Base-by-base conservation (phyloP, 2,329 filamentous ascomycete species). In the Lachnum nothofagi region DNA sequence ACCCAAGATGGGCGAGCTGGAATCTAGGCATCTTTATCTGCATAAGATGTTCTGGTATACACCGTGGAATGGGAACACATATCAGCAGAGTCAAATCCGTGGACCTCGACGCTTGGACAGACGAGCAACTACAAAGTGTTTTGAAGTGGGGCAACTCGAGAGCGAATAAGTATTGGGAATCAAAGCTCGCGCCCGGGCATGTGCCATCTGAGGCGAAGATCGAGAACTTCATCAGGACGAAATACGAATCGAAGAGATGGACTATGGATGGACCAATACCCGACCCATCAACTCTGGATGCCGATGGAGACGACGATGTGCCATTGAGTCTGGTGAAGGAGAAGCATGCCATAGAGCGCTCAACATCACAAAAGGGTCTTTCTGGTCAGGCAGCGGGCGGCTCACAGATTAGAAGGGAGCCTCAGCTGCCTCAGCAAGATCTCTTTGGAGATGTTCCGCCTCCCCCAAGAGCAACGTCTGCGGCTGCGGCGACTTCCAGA, bases 91-190 rank as follows among this genome's bases (percentile, higher is more conserved):
- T 98, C 68, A 98, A 98, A 70, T 96, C 91, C 1, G 93, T 98
- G 60, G 93, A 98, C 69, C 82, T 98, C 57, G 93, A 98, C 69
- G 85, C 91, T 22, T 98, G 93, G 93, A 98, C 93, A 55, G 93
- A 98, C 68, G 93, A 98, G 70, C 93, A 98, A 73, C 76, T 97
- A 52, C 85, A 93, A 69, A 96, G 88, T 69, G 85, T 98, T 58
- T 70, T 98, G 56, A 88, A 81, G 74, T 98, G 93, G 94, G 93
- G 93, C 52, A 98, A 98, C 68, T 81, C 86, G 48, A 85, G 91
- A 68, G 93, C 93, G 48, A 98, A 98, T 74, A 97, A 95, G 76
- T 95, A 97, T 69, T 98, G 91, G 91, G 94, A 98, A 71, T 82
- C 88, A 54, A 98, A 97, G 72, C 73, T 98, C 63, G 90, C 91